Evolutionary conservation across 768 basidiomycete genomes (phyloP).

Genomic region (Tulasnella calospora): DNA sequence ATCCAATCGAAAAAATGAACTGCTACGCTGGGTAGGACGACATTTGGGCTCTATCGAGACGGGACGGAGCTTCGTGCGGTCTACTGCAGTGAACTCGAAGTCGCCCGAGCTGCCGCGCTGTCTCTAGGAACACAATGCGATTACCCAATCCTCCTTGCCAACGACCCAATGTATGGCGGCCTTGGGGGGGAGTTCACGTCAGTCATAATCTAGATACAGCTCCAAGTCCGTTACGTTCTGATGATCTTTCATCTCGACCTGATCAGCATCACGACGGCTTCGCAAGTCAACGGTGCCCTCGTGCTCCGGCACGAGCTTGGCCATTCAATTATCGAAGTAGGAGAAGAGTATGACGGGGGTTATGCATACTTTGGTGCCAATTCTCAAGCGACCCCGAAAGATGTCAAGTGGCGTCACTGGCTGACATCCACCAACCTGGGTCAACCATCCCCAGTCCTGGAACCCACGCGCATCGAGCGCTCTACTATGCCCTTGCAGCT

Average conservation of each 20-base stretch:
- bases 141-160: conserved; percentile 67
- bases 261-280: conserved; percentile 66
- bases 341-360: conserved; percentile 81
- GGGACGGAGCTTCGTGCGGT: conserved; percentile 73
- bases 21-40: conserved; percentile 47
- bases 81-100: conserved; percentile 62
- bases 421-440: background rate
- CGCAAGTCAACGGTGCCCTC: conserved; percentile 64
- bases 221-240: conserved; percentile 10
- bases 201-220: conserved; percentile 32
- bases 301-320: conserved; percentile 73
- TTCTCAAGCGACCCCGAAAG: background rate
- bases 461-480: conserved; percentile 45
- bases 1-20: background rate
- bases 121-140: conserved; percentile 62
- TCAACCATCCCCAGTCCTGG: background rate
- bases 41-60: conserved; percentile 69
- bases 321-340: conserved; percentile 71
- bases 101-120: conserved; percentile 62
- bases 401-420: background rate
- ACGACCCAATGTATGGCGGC: conserved; percentile 78
- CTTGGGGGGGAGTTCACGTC: conserved; percentile 71
- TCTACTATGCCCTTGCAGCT: conserved; percentile 69
- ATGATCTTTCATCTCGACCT: background rate
- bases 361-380: conserved; percentile 45